These are phyloP conservation scores for Paratinospora sagittata DNA, from an alignment of 164 flowering plant genomes.

Conservation along the genomic window DNA sequence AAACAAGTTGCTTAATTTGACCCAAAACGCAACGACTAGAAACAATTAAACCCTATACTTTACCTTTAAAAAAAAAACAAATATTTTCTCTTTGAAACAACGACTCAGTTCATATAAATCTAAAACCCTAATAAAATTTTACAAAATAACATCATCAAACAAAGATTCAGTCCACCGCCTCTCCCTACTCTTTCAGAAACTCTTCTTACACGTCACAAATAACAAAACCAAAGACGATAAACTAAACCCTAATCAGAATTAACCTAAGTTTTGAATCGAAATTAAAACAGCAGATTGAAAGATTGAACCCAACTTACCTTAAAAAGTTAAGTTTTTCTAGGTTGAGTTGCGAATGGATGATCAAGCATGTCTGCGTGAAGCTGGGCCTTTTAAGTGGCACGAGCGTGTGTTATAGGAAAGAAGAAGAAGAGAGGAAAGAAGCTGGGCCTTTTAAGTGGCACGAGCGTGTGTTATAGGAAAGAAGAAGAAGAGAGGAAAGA, in stretches of 20 bases:
- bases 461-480: no score
- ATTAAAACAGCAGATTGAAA: background rate
- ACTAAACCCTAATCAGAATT: background rate
- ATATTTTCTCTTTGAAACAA: no score
- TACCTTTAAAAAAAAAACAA: no score
- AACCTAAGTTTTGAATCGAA: background rate
- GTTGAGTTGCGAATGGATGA: background rate
- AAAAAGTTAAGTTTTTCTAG: background rate
- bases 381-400: conserved; percentile 10
- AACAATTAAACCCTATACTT: no score
- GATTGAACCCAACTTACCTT: background rate
- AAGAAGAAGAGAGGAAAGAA: no score
- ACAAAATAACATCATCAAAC: background rate
- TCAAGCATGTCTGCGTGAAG: background rate
- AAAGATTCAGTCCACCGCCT: background rate
- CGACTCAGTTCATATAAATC: background rate
- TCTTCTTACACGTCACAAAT: no score
- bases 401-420: conserved; percentile 1
- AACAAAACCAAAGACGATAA: background rate
- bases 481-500: conserved; percentile 6
- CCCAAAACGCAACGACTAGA: no score
- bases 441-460: no score
- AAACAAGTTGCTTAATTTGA: background rate
- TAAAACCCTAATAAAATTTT: background rate
- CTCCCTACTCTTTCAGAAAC: background rate